Conservation (phyloP, 345 rosid genomes). For the Eucalyptus polybractea region DNA sequence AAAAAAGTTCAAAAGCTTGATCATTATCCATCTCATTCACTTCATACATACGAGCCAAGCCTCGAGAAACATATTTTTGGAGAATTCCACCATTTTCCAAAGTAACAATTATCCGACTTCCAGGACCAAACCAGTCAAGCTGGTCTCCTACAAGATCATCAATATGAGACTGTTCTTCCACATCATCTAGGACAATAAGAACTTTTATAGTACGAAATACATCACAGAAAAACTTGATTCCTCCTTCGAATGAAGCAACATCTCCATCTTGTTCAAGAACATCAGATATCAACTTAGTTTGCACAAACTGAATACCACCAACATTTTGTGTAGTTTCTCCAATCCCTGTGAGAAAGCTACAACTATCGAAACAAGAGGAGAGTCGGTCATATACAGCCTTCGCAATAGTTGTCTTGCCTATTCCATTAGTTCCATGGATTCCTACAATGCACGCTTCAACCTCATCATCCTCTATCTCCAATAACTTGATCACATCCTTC, state of each 20-base stretch:
- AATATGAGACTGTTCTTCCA: not conserved
- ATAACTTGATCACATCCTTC: not conserved
- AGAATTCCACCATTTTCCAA: not conserved
- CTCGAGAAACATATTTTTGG: not conserved
- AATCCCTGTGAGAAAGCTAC: rapidly evolving
- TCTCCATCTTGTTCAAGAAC: rapidly evolving
- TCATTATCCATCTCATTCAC: not conserved
- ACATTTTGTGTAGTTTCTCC: not conserved
- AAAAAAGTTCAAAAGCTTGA: not conserved
- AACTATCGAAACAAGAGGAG: too few relatives aligned
- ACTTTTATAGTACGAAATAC: rapidly evolving
- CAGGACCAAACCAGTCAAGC: not conserved
- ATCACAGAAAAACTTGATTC: rapidly evolving
- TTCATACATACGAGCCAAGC: rapidly evolving
- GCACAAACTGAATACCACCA: not conserved
- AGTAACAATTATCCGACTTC: not conserved
- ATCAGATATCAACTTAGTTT: not conserved
- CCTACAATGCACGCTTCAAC: rapidly evolving
- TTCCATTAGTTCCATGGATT: not conserved
- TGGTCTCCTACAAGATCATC: not conserved
- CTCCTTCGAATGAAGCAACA: not conserved
- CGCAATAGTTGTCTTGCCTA: not conserved
- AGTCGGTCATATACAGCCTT: not conserved
- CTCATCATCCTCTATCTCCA: rapidly evolving
- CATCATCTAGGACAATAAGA: not conserved